These are phyloP conservation scores for Cardamine chenopodiifolia DNA, from an alignment of 345 rosid genomes.

Conservation along the genomic window DNA sequence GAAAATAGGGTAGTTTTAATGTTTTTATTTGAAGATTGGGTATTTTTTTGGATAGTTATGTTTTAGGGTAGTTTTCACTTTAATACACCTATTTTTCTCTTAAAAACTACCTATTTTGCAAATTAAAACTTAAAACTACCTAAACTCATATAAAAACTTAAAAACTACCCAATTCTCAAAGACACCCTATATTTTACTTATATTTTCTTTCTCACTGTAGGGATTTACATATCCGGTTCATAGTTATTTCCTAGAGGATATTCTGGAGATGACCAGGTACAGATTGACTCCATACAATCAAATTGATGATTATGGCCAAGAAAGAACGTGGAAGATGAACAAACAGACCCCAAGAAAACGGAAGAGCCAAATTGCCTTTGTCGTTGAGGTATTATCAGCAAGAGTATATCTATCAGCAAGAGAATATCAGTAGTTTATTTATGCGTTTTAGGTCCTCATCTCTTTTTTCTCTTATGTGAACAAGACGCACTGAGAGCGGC, in stretches of 20 bases:
- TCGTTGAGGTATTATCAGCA: slow-evolving; percentile 67
- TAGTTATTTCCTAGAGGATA: slow-evolving; percentile 75
- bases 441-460: slow-evolving; percentile 23
- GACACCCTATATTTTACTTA: not conserved
- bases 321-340: slow-evolving; percentile 81
- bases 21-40: no score
- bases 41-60: no score
- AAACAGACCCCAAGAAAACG: slow-evolving; percentile 82
- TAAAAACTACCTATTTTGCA: no score
- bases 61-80: no score
- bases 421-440: slow-evolving; percentile 12
- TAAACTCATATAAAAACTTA: no score
- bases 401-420: slow-evolving; percentile 14
- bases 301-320: slow-evolving; percentile 92
- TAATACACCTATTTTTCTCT: no score
- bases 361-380: slow-evolving; percentile 83
- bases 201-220: slow-evolving; percentile 48
- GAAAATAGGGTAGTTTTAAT: no score
- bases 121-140: no score
- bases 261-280: slow-evolving; percentile 76
- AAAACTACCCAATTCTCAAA: no score
- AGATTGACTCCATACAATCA: slow-evolving; percentile 77
- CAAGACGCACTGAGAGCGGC: slow-evolving; percentile 81
- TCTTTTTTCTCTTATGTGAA: slow-evolving; percentile 26
- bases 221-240: slow-evolving; percentile 81